phyloP scores from a whole-genome alignment of 495 filamentous ascomycete species.

The Rhypophila decipiens region DNA sequence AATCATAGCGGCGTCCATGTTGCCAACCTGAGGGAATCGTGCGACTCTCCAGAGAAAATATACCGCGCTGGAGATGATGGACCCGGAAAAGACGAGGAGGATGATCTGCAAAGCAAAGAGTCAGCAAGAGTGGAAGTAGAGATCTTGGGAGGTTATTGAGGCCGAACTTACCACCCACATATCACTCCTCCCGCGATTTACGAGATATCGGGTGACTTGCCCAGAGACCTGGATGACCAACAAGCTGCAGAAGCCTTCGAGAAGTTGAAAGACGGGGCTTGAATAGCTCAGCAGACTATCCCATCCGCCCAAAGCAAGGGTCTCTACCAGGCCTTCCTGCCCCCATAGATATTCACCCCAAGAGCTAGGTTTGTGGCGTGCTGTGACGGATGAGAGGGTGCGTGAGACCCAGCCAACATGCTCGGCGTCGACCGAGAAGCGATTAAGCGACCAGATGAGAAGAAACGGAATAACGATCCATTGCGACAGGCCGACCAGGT shows the following conservation, averaged over 20 bases:
- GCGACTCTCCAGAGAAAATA: constrained; percentile 97
- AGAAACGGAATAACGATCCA: constrained; percentile 76
- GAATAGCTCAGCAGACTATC: constrained; percentile 85
- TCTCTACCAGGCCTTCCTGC: constrained; percentile 68
- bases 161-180: constrained; percentile 87
- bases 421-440: constrained; percentile 82
- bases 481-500: constrained; percentile 65
- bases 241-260: constrained; percentile 92
- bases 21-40: constrained; percentile 85
- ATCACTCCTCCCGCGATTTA: constrained; percentile 85
- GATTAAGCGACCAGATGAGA: constrained; percentile 89
- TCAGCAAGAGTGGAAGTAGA: background rate
- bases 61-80: constrained; percentile 83
- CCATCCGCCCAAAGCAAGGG: constrained; percentile 75
- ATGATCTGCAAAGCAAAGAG: constrained; percentile 55
- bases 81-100: constrained; percentile 78
- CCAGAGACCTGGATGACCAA: constrained; percentile 92
- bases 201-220: constrained; percentile 91
- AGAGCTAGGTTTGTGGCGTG: constrained; percentile 54
- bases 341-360: constrained; percentile 82
- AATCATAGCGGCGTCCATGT: constrained; percentile 89
- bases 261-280: constrained; percentile 89
- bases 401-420: constrained; percentile 72
- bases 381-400: constrained; percentile 55
- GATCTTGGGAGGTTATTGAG: too few relatives aligned